Conservation (phyloP, 2,329 filamentous ascomycete species). For the Botrytis squamosa region DNA sequence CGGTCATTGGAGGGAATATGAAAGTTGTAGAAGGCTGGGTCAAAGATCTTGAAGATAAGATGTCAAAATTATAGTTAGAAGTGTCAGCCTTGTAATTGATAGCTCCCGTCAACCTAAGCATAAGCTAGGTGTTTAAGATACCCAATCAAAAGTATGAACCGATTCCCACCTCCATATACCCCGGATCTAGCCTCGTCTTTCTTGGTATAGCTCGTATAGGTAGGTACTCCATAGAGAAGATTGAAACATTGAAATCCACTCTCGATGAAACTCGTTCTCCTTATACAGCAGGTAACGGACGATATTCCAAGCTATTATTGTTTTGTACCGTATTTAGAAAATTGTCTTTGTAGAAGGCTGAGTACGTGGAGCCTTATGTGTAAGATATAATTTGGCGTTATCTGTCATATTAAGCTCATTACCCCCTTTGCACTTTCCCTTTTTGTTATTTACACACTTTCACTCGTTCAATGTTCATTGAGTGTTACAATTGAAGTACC, state of each 20-base stretch:
- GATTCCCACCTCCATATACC: constrained; percentile 1
- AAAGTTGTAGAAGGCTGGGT: constrained; percentile 87
- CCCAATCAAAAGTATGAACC: constrained; percentile 20
- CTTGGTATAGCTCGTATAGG: background rate
- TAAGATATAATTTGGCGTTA: constrained; percentile 10
- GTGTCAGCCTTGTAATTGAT: constrained; percentile 19
- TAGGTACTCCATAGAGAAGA: background rate
- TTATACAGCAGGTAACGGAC: background rate
- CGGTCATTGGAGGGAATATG: constrained; percentile 73
- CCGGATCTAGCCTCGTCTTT: constrained; percentile 7
- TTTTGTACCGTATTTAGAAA: constrained; percentile 4
- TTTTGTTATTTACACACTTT: background rate
- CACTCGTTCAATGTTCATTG: background rate
- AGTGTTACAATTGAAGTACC: background rate
- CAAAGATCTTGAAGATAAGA: constrained; percentile 75
- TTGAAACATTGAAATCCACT: constrained; percentile 1
- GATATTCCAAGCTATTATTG: background rate
- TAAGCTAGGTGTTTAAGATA: constrained; percentile 7
- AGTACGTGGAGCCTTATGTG: constrained; percentile 7
- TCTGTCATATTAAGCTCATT: constrained; percentile 8
- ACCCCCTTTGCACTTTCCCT: constrained; percentile 14
- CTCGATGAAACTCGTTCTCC: background rate
- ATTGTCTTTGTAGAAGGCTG: constrained; percentile 1
- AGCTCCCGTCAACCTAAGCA: background rate
- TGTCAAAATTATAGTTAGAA: constrained; percentile 50